Conservation (phyloP, 208 protist genomes). For the Trypanosoma conorhini region DNA sequence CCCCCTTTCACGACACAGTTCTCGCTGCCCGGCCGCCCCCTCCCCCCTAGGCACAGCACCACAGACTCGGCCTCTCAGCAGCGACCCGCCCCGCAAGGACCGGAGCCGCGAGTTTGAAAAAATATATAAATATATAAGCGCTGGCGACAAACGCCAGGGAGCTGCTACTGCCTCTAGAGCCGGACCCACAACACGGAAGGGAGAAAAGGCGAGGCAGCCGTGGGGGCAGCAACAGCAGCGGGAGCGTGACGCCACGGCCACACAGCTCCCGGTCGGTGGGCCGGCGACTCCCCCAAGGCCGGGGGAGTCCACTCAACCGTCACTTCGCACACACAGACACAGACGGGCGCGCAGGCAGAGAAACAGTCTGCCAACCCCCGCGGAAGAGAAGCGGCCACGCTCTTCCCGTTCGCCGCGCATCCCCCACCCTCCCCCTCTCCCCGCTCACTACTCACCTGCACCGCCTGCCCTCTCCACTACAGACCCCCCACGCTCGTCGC, state of each 20-base stretch:
- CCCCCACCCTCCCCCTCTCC: too few relatives aligned
- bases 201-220: neutral
- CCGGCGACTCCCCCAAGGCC: neutral
- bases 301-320: neutral
- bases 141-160: neutral
- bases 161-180: neutral
- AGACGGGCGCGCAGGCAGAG: neutral
- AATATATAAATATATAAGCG: too few relatives aligned
- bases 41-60: neutral
- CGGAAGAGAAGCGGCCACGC: neutral
- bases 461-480: neutral
- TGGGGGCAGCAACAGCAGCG: neutral
- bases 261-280: neutral
- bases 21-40: too few relatives aligned
- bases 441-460: neutral
- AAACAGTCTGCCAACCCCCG: neutral
- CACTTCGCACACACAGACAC: constrained; percentile 1
- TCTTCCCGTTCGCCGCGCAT: neutral
- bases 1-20: too few relatives aligned
- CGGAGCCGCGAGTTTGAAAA: too few relatives aligned
- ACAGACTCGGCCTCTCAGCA: neutral
- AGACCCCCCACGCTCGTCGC: neutral
- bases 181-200: neutral
- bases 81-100: too few relatives aligned
- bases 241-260: neutral